phyloP scores from a whole-genome alignment of 768 basidiomycete species.

The Pleurotus cornucopiae region DNA sequence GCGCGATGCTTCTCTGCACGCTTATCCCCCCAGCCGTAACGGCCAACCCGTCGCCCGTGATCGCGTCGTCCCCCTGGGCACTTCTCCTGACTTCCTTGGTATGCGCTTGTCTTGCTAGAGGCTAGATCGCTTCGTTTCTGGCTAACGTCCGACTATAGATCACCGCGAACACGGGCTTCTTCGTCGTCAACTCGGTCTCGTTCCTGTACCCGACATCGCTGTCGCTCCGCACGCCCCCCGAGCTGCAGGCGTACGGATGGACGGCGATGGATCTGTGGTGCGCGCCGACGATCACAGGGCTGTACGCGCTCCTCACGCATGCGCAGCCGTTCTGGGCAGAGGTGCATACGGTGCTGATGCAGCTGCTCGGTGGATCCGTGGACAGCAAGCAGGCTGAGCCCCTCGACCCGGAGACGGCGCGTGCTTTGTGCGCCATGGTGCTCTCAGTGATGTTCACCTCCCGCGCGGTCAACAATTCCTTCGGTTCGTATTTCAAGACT shows the following conservation, averaged over 20 bases:
- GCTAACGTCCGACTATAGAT: conserved; percentile 33
- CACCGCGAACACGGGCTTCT: conserved; percentile 77
- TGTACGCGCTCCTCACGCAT: conserved; percentile 82
- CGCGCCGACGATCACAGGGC: conserved; percentile 69
- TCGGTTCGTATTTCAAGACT: neutral
- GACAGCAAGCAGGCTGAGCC: conserved; percentile 36
- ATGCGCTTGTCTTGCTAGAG: conserved; percentile 19
- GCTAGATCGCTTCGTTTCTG: neutral
- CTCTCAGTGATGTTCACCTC: conserved; percentile 57
- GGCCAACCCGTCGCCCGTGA: conserved; percentile 39
- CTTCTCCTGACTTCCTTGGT: conserved; percentile 73
- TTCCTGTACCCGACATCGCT: conserved; percentile 72
- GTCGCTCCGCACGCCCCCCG: conserved; percentile 69
- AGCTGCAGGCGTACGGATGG: conserved; percentile 83
- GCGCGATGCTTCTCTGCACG: conserved; percentile 74
- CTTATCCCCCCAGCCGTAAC: conserved; percentile 70
- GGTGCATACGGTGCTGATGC: conserved; percentile 42
- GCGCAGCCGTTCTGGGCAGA: conserved; percentile 83
- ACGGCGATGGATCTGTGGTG: conserved; percentile 82
- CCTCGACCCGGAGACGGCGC: conserved; percentile 59
- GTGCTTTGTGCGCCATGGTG: conserved; percentile 68
- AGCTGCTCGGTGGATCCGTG: conserved; percentile 33
- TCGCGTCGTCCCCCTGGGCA: conserved; percentile 71
- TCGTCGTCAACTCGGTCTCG: conserved; percentile 70
- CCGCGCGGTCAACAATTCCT: conserved; percentile 64